Base-by-base conservation (phyloP, 495 filamentous ascomycete genomes). In the Neurospora tetrasperma region DNA sequence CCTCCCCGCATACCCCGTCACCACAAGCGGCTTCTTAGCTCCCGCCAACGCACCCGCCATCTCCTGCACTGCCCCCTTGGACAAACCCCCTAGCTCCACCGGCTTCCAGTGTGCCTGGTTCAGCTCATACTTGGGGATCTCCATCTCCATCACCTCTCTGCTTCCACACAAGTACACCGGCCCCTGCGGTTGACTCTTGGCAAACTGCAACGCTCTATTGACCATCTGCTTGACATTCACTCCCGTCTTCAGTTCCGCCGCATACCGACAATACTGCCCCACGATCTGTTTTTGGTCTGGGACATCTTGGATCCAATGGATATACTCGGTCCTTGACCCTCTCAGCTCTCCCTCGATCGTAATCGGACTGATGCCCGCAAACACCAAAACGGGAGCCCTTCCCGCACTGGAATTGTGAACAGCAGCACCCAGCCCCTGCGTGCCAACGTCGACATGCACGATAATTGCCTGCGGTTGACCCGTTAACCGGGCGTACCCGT, bases 221-320 rank as follows among this genome's bases (percentile, higher is more conserved):
- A 98, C 92, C 85, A 98, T 93, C 84, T 98, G 95, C 83, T 98
- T 98, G 46, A 98, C 89, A 78, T 98, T 98, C 79, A 90, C 90
- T 5, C 94, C 94, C 7, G 91, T 92, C 81, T 97, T 97, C 78
- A 98, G 89, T 80, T 98, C 95, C 1, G 85, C 94, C 0, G 91
- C 84, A 79, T 97, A 98, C n/a, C 95, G 89, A 79, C 95, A 98
- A 80, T 98, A 98, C 82, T 98, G 95, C 3, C 87, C 87, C 14
- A 98, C 85, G 73, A 98, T 97, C 79, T 91, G 90, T 79, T 93
- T 94, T 82, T 98, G 95, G 74, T 98, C 94, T 1, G 94, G 95
- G 8, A 98, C 93, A 82, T 98, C 93, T 78, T 98, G 95, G 48
- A 97, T 94, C 93, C 95, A 98, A 78, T 98, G 95, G 77, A 97